These are phyloP conservation scores for Salvia miltiorrhiza DNA, from an alignment of 257 asterid genomes.

Conservation along the genomic window DNA sequence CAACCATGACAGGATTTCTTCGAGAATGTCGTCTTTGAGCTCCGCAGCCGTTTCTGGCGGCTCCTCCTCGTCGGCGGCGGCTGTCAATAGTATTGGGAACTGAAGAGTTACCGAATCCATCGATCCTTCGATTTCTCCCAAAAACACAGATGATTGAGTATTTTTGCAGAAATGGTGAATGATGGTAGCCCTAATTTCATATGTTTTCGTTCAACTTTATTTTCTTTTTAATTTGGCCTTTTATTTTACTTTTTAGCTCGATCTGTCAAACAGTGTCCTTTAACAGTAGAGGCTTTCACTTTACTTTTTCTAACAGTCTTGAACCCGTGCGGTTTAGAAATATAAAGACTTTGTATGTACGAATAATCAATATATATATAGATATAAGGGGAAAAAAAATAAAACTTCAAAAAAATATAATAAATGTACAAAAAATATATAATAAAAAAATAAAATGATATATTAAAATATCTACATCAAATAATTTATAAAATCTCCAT, in stretches of 20 bases:
- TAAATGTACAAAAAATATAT: no score
- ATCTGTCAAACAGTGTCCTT: not conserved
- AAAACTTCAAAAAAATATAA: no score
- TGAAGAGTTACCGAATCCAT: not conserved
- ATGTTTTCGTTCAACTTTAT: not conserved
- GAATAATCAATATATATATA: no score
- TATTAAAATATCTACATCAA: no score
- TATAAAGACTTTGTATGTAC: no score
- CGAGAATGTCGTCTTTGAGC: conserved; percentile 9
- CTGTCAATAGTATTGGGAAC: not conserved
- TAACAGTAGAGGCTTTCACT: not conserved
- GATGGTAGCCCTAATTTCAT: conserved; percentile 1
- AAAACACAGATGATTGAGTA: not conserved
- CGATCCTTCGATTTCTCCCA: not conserved
- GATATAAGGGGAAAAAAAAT: no score
- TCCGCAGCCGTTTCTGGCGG: not conserved
- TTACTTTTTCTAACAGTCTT: not conserved
- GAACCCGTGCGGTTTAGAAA: no score
- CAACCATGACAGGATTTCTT: conserved; percentile 14
- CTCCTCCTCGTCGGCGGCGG: not conserved
- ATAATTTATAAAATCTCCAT: no score
- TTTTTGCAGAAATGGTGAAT: not conserved
- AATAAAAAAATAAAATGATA: no score
- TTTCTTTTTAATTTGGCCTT: not conserved
- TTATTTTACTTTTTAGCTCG: not conserved